Conservation (phyloP, 2,329 filamentous ascomycete genomes). For the Lasiodiplodia theobromae region DNA sequence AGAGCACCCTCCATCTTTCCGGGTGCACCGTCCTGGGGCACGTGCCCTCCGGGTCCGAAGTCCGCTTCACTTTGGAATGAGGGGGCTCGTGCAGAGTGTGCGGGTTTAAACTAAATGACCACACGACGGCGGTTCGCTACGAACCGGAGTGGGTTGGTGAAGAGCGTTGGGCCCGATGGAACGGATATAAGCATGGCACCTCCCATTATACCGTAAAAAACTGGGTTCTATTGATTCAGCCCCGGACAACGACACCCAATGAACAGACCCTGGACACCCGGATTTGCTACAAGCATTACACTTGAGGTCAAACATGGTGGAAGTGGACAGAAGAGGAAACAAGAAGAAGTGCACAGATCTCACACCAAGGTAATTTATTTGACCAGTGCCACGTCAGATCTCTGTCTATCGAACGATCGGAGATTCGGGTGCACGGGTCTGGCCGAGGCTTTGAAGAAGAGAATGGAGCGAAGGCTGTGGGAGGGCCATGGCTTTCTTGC, state of each 20-base stretch:
- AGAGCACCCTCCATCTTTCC: neutral
- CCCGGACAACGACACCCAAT: conserved; percentile 13
- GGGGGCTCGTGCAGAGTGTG: conserved; percentile 9
- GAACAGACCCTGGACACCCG: neutral
- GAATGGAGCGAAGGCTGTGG: neutral
- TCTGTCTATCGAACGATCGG: conserved; percentile 23
- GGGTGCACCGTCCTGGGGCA: neutral
- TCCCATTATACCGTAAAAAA: conserved; percentile 1
- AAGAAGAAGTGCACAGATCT: neutral
- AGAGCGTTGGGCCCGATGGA: neutral
- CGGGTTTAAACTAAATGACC: conserved; percentile 6
- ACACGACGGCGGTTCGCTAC: conserved; percentile 7
- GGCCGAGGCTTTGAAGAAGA: neutral
- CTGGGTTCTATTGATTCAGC: conserved; percentile 4
- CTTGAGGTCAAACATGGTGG: neutral
- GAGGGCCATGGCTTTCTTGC: neutral
- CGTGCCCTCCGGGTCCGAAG: conserved; percentile 9
- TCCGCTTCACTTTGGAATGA: neutral
- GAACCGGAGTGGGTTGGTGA: conserved; percentile 1
- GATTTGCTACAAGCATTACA: conserved; percentile 5
- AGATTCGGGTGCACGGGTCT: conserved; percentile 22
- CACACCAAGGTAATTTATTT: conserved; percentile 4
- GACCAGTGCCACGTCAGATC: conserved; percentile 26
- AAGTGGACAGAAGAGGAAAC: neutral
- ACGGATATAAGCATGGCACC: conserved; percentile 1